Conservation (phyloP, 1,139 yeast species). For the Candida pseudoviswanathii region DNA sequence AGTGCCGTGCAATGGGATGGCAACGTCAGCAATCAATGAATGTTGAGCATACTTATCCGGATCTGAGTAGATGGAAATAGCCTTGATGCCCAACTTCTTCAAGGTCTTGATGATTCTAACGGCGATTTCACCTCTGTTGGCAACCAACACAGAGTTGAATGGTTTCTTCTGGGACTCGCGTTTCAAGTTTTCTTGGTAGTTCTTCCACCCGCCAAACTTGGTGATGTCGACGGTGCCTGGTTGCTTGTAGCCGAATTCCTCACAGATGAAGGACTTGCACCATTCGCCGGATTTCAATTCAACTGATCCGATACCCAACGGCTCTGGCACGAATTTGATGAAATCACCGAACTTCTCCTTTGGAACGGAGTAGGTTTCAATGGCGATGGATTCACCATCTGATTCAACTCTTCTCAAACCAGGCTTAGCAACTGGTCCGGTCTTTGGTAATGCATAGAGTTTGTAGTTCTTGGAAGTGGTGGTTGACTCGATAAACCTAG, state of each 20-base stretch:
- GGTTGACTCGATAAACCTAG: slow-evolving; percentile 67
- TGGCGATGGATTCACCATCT: slow-evolving; percentile 60
- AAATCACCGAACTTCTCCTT: slow-evolving; percentile 75
- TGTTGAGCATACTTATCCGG: slow-evolving; percentile 89
- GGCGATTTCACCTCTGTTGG: slow-evolving; percentile 98
- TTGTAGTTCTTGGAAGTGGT: slow-evolving; percentile 73
- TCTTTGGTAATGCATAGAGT: slow-evolving; percentile 79
- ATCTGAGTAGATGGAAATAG: slow-evolving; percentile 89
- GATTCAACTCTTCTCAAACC: slow-evolving; percentile 73
- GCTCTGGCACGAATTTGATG: slow-evolving; percentile 87
- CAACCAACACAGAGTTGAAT: slow-evolving; percentile 83
- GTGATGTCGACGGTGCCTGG: slow-evolving; percentile 81
- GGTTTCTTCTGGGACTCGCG: slow-evolving; percentile 47
- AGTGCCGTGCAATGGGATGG: slow-evolving; percentile 75
- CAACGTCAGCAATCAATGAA: slow-evolving; percentile 77
- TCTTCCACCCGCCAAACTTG: slow-evolving; percentile 83
- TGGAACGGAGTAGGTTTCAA: slow-evolving; percentile 87
- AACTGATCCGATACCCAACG: slow-evolving; percentile 91
- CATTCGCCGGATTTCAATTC: slow-evolving; percentile 77
- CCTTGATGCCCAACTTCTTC: slow-evolving; percentile 71
- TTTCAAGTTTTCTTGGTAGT: slow-evolving; percentile 52
- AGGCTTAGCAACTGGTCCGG: slow-evolving; percentile 84
- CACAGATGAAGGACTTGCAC: slow-evolving; percentile 94
- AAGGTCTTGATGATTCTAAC: slow-evolving; percentile 89
- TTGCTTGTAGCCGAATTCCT: slow-evolving; percentile 75